Percentiles rank a stretch among this genome's conserved stretches.
Evolutionary conservation across 1,284 basidiomycete genomes (phyloP).

Genomic region (Ceratobasidium sp.): DNA sequence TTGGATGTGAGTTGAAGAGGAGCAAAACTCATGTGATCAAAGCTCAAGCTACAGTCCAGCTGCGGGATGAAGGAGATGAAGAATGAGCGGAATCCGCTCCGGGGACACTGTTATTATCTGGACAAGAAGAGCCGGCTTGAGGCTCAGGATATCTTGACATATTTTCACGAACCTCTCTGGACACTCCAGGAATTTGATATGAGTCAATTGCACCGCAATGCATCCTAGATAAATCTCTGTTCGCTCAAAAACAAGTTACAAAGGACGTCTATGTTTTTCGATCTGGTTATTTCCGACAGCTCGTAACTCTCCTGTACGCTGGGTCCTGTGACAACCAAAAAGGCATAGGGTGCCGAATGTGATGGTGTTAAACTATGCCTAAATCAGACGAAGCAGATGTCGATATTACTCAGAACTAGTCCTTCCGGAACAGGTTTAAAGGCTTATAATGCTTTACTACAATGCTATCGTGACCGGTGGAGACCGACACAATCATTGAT

Average conservation of each 20-base stretch:
- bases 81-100: not conserved
- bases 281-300: not conserved
- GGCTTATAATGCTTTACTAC: no score
- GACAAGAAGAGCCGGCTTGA: not conserved
- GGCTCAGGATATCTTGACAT: slow-evolving; percentile 1
- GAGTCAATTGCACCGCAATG: not conserved
- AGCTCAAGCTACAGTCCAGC: slow-evolving; percentile 11
- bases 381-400: no score
- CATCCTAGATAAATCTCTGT: not conserved
- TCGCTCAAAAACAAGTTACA: slow-evolving; percentile 8
- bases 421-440: no score
- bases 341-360: slow-evolving; percentile 3
- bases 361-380: not conserved
- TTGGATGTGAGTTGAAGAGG: slow-evolving; percentile 35
- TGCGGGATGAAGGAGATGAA: not conserved
- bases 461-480: no score
- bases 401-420: no score
- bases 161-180: not conserved
- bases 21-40: not conserved
- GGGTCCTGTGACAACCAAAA: not conserved
- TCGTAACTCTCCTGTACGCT: not conserved
- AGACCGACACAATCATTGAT: no score
- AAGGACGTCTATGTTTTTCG: slow-evolving; percentile 13
- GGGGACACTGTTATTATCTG: slow-evolving; percentile 6
- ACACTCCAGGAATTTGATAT: not conserved